These are phyloP conservation scores for Colletotrichum eremochloae DNA, from an alignment of 2,329 filamentous ascomycete genomes.

Conservation along the genomic window DNA sequence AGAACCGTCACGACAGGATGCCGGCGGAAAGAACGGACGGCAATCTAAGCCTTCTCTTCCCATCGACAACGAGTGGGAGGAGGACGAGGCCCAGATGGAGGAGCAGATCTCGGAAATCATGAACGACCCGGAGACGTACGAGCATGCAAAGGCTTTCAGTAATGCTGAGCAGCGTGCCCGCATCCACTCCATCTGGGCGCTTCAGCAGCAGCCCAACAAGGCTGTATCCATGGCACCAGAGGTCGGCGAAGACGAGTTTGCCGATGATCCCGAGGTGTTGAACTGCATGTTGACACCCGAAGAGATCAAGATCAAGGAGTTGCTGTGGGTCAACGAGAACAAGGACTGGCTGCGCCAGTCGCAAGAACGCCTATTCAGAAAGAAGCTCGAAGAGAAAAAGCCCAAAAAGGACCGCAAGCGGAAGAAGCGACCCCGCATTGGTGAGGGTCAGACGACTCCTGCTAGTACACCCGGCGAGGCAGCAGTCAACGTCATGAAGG, in stretches of 20 bases:
- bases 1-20: slow-evolving; percentile 16
- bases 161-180: slow-evolving; percentile 68
- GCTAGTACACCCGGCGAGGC: slow-evolving; percentile 79
- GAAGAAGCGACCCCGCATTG: slow-evolving; percentile 69
- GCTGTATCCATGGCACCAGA: slow-evolving; percentile 71
- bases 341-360: slow-evolving; percentile 91
- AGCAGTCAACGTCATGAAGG: slow-evolving; percentile 75
- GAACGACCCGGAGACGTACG: slow-evolving; percentile 69
- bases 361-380: slow-evolving; percentile 84
- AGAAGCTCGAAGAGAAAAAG: slow-evolving; percentile 71
- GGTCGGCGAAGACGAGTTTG: slow-evolving; percentile 86
- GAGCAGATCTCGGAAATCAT: slow-evolving; percentile 79
- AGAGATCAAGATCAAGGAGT: slow-evolving; percentile 87
- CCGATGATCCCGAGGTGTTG: slow-evolving; percentile 87
- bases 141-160: slow-evolving; percentile 70
- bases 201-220: slow-evolving; percentile 61
- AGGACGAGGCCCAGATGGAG: slow-evolving; percentile 75
- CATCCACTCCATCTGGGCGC: slow-evolving; percentile 66
- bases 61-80: slow-evolving; percentile 73
- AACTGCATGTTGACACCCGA: slow-evolving; percentile 81
- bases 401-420: slow-evolving; percentile 71
- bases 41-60: slow-evolving; percentile 60
- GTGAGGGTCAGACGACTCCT: slow-evolving; percentile 74
- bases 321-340: slow-evolving; percentile 95
- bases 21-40: slow-evolving; percentile 7